Conservation (phyloP, 2,329 filamentous ascomycete species). For the Monilinia fructigena region DNA sequence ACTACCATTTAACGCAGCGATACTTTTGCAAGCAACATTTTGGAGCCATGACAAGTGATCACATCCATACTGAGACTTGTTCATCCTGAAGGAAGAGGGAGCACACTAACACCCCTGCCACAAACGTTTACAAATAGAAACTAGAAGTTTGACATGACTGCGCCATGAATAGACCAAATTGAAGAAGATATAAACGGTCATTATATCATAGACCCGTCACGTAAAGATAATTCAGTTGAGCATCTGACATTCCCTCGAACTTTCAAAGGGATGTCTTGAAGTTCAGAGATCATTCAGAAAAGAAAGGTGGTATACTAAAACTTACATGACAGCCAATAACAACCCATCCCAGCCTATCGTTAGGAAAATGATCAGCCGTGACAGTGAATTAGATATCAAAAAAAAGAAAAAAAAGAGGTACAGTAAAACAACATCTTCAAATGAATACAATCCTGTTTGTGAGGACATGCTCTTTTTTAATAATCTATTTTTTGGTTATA, state of each 20-base stretch:
- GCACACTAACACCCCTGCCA: background rate
- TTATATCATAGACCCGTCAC: background rate
- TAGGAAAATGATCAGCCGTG: no score
- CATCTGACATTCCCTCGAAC: background rate
- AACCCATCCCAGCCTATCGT: background rate
- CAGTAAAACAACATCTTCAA: no score
- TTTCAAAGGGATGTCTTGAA: background rate
- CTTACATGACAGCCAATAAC: background rate
- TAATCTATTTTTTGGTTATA: no score
- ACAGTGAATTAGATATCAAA: no score
- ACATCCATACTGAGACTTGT: background rate
- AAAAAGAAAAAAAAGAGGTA: no score
- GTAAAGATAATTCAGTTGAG: background rate
- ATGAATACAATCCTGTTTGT: no score
- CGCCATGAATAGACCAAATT: background rate
- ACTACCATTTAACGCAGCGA: background rate
- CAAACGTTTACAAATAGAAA: background rate
- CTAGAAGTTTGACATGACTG: background rate
- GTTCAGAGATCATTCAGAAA: background rate
- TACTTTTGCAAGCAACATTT: no score
- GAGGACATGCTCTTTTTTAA: no score
- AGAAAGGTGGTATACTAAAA: background rate
- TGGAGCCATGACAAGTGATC: background rate
- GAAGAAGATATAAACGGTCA: background rate
- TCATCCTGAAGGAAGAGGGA: constrained; percentile 2